These are phyloP conservation scores for Haplosporangium gracile DNA, from an alignment of 192 early-diverging fungal genomes.

Conservation along the genomic window DNA sequence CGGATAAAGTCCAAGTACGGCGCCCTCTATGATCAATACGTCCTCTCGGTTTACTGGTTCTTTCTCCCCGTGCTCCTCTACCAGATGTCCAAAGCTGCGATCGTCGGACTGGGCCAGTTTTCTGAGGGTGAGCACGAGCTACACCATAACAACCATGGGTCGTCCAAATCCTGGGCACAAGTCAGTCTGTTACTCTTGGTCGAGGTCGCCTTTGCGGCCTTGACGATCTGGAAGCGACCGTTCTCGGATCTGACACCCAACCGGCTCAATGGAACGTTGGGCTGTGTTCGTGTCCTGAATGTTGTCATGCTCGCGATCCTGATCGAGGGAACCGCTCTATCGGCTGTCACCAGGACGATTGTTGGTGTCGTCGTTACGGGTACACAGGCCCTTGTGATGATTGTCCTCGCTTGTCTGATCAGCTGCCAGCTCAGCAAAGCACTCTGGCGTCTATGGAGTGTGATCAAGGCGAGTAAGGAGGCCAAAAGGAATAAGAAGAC, in stretches of 20 bases:
- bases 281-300: conserved; percentile 46
- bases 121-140: background rate
- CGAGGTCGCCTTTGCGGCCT: conserved; percentile 23
- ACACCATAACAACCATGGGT: background rate
- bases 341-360: conserved; percentile 27
- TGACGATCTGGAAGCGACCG: conserved; percentile 45
- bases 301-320: conserved; percentile 33
- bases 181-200: conserved; percentile 27
- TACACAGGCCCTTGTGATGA: conserved; percentile 41
- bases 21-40: conserved; percentile 49
- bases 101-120: conserved; percentile 28
- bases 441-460: conserved; percentile 15
- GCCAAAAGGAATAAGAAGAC: conserved; percentile 3
- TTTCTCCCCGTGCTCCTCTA: conserved; percentile 45
- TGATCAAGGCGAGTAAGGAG: background rate
- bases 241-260: conserved; percentile 31
- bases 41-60: conserved; percentile 44
- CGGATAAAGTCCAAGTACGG: conserved; percentile 49
- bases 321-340: conserved; percentile 23
- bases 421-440: conserved; percentile 26
- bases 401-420: conserved; percentile 24
- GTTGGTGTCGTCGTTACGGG: conserved; percentile 21
- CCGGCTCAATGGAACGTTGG: conserved; percentile 25
- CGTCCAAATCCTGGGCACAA: conserved; percentile 27
- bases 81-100: conserved; percentile 41